Evolutionary conservation across 2,329 filamentous ascomycete genomes (phyloP), one percentile per base, ranked within the genome.

Genomic region (Phialophora verrucosa): DNA sequence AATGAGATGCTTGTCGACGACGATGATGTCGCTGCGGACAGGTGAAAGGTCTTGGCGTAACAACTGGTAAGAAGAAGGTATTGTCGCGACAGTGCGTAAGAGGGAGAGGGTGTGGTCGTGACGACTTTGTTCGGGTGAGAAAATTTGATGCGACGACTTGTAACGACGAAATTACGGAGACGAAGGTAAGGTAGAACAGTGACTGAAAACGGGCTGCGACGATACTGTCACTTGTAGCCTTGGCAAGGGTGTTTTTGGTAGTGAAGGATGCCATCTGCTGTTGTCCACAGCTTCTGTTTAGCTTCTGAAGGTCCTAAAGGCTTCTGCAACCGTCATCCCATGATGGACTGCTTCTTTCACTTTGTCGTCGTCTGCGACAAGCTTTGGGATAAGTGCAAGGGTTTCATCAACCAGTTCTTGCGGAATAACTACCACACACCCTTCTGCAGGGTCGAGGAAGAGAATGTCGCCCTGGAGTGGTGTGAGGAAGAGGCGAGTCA

Each of bases 381-480:
- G 73, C 66, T 76, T 78, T 5, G 88, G 87, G 70, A 90, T 80
- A 70, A 91, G 73, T 57, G 85, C 84, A 12, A 91, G 73, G 23
- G 91, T 85, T 56, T 84, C 82, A 11, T 83, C 81, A 10, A 92
- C 75, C 72, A 87, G 85, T 38, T 82, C 83, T 56, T 80, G 78
- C 0, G 90, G 90, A 64, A 93, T 89, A 31, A 86, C 83, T 12
- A 91, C 89, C 1, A 90, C 85, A 35, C 32, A 35, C 0, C 89
- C 90, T 69, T 91, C 90, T n/a, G 81, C 78, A 4, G 87, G 83
- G 75, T 93, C 91, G 63, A 87, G 85, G 76, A 91, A 88, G 54
- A 91, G 82, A 44, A 92, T 82, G 76, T 93, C 91, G 7, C 90
- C 88, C 79, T 75, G 79, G 8, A 4, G 57, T 29, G 47, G 11